phyloP scores from a whole-genome alignment of 768 basidiomycete genomes.

The Tubosaeta sp. region DNA sequence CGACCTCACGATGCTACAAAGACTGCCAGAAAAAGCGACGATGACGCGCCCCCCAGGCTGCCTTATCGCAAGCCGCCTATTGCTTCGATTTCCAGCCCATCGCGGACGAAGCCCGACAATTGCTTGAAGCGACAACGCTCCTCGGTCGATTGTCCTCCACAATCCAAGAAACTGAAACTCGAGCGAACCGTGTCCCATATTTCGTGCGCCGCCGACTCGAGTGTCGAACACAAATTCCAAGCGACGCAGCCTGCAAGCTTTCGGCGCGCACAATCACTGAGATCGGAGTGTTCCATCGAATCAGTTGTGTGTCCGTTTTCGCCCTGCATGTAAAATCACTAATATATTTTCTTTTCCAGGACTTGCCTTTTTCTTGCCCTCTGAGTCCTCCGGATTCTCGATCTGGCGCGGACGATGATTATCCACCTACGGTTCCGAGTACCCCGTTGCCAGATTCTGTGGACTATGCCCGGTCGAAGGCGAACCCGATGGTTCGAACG shows the following conservation, averaged over 20 bases:
- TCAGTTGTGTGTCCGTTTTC: slow-evolving; percentile 7
- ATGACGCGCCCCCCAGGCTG: not conserved
- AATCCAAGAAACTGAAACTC: slow-evolving; percentile 20
- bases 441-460: slow-evolving; percentile 25
- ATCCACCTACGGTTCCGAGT: slow-evolving; percentile 20
- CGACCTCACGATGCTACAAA: not conserved
- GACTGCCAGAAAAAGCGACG: not conserved
- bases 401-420: slow-evolving; percentile 1
- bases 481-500: slow-evolving; percentile 24
- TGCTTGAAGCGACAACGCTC: slow-evolving; percentile 16
- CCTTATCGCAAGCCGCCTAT: not conserved
- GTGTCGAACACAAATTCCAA: slow-evolving; percentile 9
- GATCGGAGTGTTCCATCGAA: slow-evolving; percentile 23
- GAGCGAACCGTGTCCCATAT: slow-evolving; percentile 2
- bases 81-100: not conserved
- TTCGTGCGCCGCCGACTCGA: not conserved
- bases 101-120: not conserved
- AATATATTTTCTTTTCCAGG: slow-evolving; percentile 11
- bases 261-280: slow-evolving; percentile 38
- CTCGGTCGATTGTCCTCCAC: not conserved
- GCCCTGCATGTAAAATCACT: not conserved
- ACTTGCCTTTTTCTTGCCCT: slow-evolving; percentile 6
- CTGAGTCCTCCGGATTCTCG: slow-evolving; percentile 1
- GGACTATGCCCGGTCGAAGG: slow-evolving; percentile 19
- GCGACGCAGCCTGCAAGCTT: slow-evolving; percentile 37